phyloP scores from a whole-genome alignment of 2,329 filamentous ascomycete species.

The Bipolaris zeicola region DNA sequence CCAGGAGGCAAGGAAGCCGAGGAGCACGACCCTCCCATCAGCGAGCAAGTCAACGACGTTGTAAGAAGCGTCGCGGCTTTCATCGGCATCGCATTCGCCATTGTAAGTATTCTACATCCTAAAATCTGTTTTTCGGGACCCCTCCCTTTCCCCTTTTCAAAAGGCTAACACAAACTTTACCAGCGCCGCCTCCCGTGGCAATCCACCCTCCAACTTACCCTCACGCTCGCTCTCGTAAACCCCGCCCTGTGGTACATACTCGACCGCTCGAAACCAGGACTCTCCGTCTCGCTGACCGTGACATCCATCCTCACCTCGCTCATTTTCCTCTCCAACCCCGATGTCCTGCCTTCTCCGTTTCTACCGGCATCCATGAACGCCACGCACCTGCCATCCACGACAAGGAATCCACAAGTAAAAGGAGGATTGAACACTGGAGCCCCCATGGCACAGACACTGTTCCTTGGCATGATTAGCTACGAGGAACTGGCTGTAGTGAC shows the following conservation, averaged over 20 bases:
- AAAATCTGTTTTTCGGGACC: not conserved
- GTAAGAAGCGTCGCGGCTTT: conserved; percentile 73
- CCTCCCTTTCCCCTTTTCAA: no score
- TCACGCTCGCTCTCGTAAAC: conserved; percentile 88
- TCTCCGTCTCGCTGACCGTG: conserved; percentile 76
- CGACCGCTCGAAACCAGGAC: conserved; percentile 84
- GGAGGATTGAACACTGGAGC: conserved; percentile 1
- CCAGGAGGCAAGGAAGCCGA: conserved; percentile 32
- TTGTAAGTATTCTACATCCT: conserved; percentile 65
- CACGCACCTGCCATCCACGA: conserved; percentile 23
- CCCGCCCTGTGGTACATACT: conserved; percentile 96
- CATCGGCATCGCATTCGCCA: conserved; percentile 76
- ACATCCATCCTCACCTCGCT: conserved; percentile 75
- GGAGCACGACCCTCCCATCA: conserved; percentile 47
- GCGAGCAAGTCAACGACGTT: conserved; percentile 75
- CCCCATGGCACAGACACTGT: conserved; percentile 28
- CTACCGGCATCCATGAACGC: conserved; percentile 30
- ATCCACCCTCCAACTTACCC: conserved; percentile 89
- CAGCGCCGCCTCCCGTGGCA: conserved; percentile 91
- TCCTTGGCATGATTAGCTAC: conserved; percentile 63
- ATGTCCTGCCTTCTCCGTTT: conserved; percentile 67
- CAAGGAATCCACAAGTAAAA: conserved; percentile 9
- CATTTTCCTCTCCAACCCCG: conserved; percentile 75
- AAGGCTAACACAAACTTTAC: conserved; percentile 8
- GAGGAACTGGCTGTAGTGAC: conserved; percentile 74